Evolutionary conservation across 441 rosid genomes (phyloP), one percentile per base, ranked within the genome.

Genomic region (Corymbia calophylla): DNA sequence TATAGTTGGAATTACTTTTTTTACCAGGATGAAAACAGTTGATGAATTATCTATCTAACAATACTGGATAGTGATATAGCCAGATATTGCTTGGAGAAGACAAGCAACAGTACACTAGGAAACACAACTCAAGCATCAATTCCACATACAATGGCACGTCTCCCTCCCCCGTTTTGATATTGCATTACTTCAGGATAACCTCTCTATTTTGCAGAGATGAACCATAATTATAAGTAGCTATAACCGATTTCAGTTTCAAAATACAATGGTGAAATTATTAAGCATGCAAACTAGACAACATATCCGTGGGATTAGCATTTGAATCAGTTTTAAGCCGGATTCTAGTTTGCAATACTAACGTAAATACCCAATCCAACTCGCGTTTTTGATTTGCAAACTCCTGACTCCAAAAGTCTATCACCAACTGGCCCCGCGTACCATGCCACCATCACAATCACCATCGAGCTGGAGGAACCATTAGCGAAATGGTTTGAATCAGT

Each of bases 371-470:
- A 70, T 70, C 44, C 19, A 27, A 19, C 19, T 35, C 10, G 81
- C 27, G 81, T 70, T 35, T 35, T 3, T 39, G 81, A 70, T 70
- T 70, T 19, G 25, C 2, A 31, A 11, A 68, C 7, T 70, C 16
- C 2, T 0, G 14, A 70, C 15, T 70, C 48, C 48, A 10, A 10
- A 39, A 70, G 48, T 70, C 0, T 10, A 10, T 19, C 81, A 35
- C 48, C 81, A 6, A 0, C 16, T 16, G 12, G 18, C 2, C 2
- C 12, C 3, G 5, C 6, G 0, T 0, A 1, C 77, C 0, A 35
- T 35, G 81, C 0, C 31, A 27, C 66, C 31, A 60, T 60, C 31
- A 27, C n/a, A 5, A 39, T 39, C 44, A 39, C 44, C 25, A 5
- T 3, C 4, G 27, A 32, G 14, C 15, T 17, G 0, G 0, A 70